Base-by-base conservation (phyloP, 2,329 filamentous ascomycete genomes). In the Periglandula ipomoeae region DNA sequence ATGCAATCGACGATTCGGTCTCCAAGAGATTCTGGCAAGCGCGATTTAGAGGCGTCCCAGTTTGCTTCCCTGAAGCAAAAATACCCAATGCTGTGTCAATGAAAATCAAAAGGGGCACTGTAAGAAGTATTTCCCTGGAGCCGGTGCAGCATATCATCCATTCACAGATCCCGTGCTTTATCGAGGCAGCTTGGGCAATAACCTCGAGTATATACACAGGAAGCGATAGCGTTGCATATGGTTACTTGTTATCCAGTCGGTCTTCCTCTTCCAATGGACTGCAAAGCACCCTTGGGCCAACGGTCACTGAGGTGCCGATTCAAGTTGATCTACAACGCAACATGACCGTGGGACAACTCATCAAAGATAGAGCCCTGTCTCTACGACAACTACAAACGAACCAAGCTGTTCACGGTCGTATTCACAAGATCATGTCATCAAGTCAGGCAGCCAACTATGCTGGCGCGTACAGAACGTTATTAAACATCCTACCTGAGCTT, bases 161-260 rank as follows among this genome's bases (percentile, higher is more conserved):
- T n/a, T 8, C 32, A n/a, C 51, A 52, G 9, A 40, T 52, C 3
- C 45, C 51, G 3, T 39, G 11, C 27, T 50, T 35, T 22, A 46
- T 52, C 10, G 51, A 52, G 45, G 41, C 45, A 2, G 44, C 51
- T 6, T 52, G 48, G 48, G 44, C 48, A 9, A 27, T 52, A n/a
- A 46, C 46, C 8, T 47, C 45, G 19, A 40, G 40, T 22, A 46
- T 38, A 23, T 52, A 52, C 48, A 41, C 45, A 2, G 46, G 38
- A 22, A 50, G 44, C 13, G 48, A 52, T 22, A 50, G 34, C 45
- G 27, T 50, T 19, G 45, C 37, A 4, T 50, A 46, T 20, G 51
- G 51, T 2, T 38, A 30, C 10, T 7, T 46, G 9, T 23, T 50
- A 8, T 52, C 51, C 5, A 48, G 48, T 11, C 47, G 50, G 4